These are phyloP conservation scores for Geranium rotundifolium DNA, from an alignment of 345 rosid genomes.

Conservation along the genomic window DNA sequence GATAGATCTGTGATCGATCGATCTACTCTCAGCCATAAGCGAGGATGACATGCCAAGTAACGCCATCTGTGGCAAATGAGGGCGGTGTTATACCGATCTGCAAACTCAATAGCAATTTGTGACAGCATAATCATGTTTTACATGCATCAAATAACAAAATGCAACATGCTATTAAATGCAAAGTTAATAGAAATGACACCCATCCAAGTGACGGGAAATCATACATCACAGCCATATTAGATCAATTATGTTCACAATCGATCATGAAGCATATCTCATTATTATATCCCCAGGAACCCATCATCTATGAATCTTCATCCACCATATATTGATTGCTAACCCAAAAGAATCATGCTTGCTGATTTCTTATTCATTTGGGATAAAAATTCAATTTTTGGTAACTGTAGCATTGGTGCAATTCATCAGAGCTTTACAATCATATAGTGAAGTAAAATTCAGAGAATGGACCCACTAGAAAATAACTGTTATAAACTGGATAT, in stretches of 20 bases:
- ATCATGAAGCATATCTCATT: neutral
- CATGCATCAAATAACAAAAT: neutral
- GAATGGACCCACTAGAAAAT: too few relatives aligned
- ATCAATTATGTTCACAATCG: neutral
- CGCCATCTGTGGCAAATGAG: slow-evolving; percentile 99
- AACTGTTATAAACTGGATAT: neutral
- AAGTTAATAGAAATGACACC: neutral
- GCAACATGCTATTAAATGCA: neutral
- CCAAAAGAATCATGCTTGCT: neutral
- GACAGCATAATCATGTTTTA: slow-evolving; percentile 16
- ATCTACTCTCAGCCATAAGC: slow-evolving; percentile 86
- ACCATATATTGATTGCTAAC: too few relatives aligned
- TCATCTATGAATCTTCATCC: too few relatives aligned
- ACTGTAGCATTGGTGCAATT: neutral
- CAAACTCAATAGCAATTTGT: slow-evolving; percentile 54
- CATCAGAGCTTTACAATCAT: neutral
- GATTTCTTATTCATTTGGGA: neutral
- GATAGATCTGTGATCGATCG: slow-evolving; percentile 44
- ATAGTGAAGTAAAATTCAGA: neutral
- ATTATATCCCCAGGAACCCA: neutral
- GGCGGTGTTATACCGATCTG: slow-evolving; percentile 99
- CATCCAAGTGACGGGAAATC: neutral
- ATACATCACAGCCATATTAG: neutral
- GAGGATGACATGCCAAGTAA: slow-evolving; percentile 92
- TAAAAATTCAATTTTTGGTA: too few relatives aligned